phyloP scores from a whole-genome alignment of 441 rosid genomes.

The Erysimum cheiri region DNA sequence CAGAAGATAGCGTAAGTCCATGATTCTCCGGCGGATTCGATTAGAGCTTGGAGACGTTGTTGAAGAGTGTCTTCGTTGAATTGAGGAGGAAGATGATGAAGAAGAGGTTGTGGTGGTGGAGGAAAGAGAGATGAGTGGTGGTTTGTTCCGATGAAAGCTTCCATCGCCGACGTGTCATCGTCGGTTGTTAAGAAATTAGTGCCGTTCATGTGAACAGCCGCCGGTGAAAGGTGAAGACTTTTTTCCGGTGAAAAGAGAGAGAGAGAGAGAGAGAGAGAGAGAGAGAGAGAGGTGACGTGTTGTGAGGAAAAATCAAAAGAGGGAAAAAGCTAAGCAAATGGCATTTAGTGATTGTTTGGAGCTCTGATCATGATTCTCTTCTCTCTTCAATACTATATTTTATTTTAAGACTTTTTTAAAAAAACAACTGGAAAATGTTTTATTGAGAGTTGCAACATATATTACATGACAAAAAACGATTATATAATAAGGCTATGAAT shows the following conservation, averaged over 20 bases:
- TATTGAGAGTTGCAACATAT: background rate
- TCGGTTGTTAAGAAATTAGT: constrained; percentile 54
- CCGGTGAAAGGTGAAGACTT: background rate
- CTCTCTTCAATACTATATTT: background rate
- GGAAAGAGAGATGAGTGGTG: constrained; percentile 62
- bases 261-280: background rate
- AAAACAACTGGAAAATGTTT: background rate
- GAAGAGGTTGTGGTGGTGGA: constrained; percentile 32
- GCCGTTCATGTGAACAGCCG: constrained; percentile 53
- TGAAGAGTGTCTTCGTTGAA: constrained; percentile 88
- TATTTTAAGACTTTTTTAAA: background rate
- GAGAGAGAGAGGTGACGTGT: constrained; percentile 44
- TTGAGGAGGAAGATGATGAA: constrained; percentile 18
- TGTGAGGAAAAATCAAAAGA: constrained; percentile 14
- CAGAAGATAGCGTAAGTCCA: constrained; percentile 98
- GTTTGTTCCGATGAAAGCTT: constrained; percentile 84
- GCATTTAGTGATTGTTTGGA: constrained; percentile 39
- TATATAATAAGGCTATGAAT: too few species aligned
- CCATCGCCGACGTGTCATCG: constrained; percentile 88
- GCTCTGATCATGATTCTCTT: constrained; percentile 28
- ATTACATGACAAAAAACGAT: too few species aligned
- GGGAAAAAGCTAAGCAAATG: constrained; percentile 40
- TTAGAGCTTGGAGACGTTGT: constrained; percentile 84
- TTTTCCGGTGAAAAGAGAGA: constrained; percentile 29
- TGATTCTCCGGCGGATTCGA: constrained; percentile 73